phyloP scores from a whole-genome alignment of 306 rosid species.

The Vachellia pachyceras region DNA sequence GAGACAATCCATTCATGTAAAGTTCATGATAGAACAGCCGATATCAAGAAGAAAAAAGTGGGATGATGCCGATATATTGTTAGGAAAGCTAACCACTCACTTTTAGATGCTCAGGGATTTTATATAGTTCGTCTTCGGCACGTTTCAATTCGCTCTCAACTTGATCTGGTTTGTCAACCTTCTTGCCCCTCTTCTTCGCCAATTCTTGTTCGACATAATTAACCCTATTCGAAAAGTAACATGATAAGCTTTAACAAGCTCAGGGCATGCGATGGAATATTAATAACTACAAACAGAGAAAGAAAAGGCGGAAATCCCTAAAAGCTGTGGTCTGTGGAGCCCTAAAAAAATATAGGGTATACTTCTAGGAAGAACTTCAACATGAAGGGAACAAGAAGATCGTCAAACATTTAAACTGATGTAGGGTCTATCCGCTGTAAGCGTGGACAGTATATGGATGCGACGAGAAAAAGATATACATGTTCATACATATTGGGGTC shows the following conservation, averaged over 20 bases:
- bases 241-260: constrained; percentile 5
- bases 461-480: background rate
- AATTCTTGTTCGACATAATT: constrained; percentile 77
- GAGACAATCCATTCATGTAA: background rate
- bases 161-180: constrained; percentile 62
- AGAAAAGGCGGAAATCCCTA: background rate
- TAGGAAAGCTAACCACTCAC: constrained; percentile 50
- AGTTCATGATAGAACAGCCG: background rate
- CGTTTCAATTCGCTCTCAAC: constrained; percentile 83
- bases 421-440: background rate
- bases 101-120: constrained; percentile 97
- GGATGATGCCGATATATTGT: background rate
- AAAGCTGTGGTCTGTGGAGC: too few species aligned
- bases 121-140: constrained; percentile 92
- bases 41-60: constrained; percentile 18
- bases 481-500: constrained; percentile 85
- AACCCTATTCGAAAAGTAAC: constrained; percentile 53
- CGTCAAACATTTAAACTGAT: background rate
- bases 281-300: background rate
- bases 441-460: background rate
- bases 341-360: background rate
- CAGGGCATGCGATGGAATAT: background rate
- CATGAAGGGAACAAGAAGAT: background rate
- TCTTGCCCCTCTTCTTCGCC: constrained; percentile 93
- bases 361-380: background rate